Conservation (phyloP, 116 monocot genomes). For the Posidonia oceanica region DNA sequence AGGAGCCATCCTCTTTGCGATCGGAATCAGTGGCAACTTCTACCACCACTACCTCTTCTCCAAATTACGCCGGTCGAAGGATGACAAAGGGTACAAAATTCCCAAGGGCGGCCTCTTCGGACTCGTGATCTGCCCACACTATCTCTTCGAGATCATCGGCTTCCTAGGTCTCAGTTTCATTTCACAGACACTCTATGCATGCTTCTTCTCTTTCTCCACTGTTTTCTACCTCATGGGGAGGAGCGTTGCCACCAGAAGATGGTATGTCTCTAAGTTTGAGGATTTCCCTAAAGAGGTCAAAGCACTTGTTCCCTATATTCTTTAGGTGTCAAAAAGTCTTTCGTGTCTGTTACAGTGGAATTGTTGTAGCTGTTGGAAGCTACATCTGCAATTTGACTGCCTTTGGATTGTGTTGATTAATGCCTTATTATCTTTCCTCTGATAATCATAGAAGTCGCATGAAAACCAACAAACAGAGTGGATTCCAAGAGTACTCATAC, state of each 20-base stretch:
- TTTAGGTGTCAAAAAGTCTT: constrained; percentile 7
- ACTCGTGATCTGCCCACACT: constrained; percentile 73
- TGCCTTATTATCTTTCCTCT: too few species aligned
- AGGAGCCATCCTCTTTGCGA: constrained; percentile 37
- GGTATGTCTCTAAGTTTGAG: constrained; percentile 64
- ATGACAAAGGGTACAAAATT: constrained; percentile 62
- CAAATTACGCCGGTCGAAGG: constrained; percentile 33
- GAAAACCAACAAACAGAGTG: too few species aligned
- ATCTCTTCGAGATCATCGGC: constrained; percentile 63
- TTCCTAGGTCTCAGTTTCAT: constrained; percentile 39
- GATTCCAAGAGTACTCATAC: too few species aligned
- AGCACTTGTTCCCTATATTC: constrained; percentile 54
- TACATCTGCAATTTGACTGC: too few species aligned
- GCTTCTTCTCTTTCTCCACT: constrained; percentile 32
- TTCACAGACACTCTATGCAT: constrained; percentile 37
- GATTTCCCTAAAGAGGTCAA: constrained; percentile 44
- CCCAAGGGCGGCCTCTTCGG: constrained; percentile 66
- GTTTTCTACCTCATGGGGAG: constrained; percentile 52
- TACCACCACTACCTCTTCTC: constrained; percentile 71
- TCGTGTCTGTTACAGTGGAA: too few species aligned
- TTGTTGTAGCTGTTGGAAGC: too few species aligned
- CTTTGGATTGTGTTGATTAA: too few species aligned
- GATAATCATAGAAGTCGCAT: too few species aligned
- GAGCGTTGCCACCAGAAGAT: constrained; percentile 57
- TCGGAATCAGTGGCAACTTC: constrained; percentile 64